Evolutionary conservation across 2,329 filamentous ascomycete species (phyloP).

Genomic region (Didymella lethalis): DNA sequence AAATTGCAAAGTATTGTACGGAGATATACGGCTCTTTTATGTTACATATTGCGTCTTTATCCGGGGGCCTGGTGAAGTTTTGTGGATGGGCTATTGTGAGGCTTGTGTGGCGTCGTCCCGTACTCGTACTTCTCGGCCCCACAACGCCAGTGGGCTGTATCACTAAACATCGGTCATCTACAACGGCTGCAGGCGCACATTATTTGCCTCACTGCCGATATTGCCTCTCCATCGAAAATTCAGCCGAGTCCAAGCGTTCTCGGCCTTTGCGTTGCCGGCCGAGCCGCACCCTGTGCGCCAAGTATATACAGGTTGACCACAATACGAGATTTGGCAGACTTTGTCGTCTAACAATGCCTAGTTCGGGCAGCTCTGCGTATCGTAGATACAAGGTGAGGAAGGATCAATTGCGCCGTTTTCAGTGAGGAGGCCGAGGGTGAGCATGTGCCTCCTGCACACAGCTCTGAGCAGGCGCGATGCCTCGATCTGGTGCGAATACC

Average conservation of each 20-base stretch:
- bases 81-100: background rate
- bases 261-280: background rate
- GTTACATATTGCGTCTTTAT: no score
- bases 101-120: slow-evolving; percentile 9
- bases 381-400: no score
- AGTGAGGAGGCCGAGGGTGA: background rate
- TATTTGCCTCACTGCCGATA: background rate
- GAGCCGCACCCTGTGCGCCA: background rate
- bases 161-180: slow-evolving; percentile 22
- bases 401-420: background rate
- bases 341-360: background rate
- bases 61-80: no score
- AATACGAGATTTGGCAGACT: background rate
- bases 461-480: background rate
- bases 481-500: background rate
- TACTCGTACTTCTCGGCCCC: slow-evolving; percentile 2
- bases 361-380: background rate
- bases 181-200: background rate
- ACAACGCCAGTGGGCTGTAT: slow-evolving; percentile 3
- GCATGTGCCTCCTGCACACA: slow-evolving; percentile 6
- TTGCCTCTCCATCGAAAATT: background rate
- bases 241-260: no score
- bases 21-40: no score
- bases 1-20: no score
- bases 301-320: background rate